These are phyloP conservation scores for Pyricularia pennisetigena DNA, from an alignment of 2,329 filamentous ascomycete species.

Conservation along the genomic window DNA sequence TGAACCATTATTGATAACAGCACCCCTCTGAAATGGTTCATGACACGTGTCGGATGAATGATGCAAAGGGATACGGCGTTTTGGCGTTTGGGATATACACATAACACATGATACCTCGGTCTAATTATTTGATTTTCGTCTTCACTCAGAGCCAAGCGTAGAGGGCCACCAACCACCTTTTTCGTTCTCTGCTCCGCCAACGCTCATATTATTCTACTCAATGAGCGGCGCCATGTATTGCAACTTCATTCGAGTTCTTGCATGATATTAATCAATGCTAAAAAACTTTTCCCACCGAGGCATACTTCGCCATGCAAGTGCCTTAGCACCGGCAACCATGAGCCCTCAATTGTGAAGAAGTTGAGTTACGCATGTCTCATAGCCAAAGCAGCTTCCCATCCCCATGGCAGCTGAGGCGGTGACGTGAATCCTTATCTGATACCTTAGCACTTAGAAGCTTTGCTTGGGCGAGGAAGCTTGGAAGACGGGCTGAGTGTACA, in stretches of 20 bases:
- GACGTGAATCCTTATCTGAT: neutral
- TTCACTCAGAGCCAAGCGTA: neutral
- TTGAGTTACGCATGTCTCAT: neutral
- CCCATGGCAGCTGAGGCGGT: neutral
- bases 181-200: neutral
- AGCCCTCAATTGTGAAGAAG: neutral
- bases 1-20: constrained; percentile 24
- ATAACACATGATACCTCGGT: neutral
- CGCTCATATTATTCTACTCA: neutral
- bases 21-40: neutral
- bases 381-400: neutral
- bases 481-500: neutral
- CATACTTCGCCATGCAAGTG: neutral
- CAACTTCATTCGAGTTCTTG: neutral
- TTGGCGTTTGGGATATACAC: neutral
- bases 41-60: neutral
- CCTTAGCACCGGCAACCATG: neutral
- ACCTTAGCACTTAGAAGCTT: neutral
- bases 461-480: neutral
- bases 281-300: neutral
- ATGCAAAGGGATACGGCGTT: neutral
- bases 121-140: neutral
- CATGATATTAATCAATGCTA: neutral
- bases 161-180: neutral
- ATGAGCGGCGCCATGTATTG: neutral